A percentile compares a stretch with the other conserved stretches of the same genome.
Evolutionary conservation across 2,329 filamentous ascomycete genomes (phyloP).

Genomic region (Podosphaera aphanis): DNA sequence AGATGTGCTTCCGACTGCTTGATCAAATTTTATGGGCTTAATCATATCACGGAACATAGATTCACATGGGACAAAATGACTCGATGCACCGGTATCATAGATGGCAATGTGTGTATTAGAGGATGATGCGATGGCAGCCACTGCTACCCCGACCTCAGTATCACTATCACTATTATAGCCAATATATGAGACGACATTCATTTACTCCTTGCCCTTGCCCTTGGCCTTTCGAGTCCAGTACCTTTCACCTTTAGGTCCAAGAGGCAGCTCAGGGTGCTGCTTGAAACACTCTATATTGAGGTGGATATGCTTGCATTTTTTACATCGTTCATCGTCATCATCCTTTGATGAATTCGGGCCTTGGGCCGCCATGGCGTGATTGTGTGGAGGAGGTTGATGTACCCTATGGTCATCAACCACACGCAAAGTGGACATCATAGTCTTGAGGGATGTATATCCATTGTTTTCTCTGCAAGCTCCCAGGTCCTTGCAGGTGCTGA

Average conservation of each 20-base stretch:
- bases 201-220: no score
- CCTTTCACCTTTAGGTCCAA: background rate
- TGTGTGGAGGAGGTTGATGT: no score
- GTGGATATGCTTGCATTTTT: background rate
- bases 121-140: background rate
- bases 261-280: background rate
- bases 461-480: background rate
- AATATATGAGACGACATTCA: no score
- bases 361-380: no score
- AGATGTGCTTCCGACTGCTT: background rate
- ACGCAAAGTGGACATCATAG: background rate
- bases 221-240: no score
- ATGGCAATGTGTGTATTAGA: background rate
- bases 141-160: no score
- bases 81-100: background rate
- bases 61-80: background rate
- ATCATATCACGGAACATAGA: background rate
- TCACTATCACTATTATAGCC: no score
- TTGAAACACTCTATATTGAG: background rate
- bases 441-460: background rate
- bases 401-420: background rate
- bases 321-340: background rate
- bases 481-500: background rate
- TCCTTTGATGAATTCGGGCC: no score
- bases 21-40: background rate